Conservation (phyloP, 2,329 filamentous ascomycete genomes). For the Xylaria sp. region DNA sequence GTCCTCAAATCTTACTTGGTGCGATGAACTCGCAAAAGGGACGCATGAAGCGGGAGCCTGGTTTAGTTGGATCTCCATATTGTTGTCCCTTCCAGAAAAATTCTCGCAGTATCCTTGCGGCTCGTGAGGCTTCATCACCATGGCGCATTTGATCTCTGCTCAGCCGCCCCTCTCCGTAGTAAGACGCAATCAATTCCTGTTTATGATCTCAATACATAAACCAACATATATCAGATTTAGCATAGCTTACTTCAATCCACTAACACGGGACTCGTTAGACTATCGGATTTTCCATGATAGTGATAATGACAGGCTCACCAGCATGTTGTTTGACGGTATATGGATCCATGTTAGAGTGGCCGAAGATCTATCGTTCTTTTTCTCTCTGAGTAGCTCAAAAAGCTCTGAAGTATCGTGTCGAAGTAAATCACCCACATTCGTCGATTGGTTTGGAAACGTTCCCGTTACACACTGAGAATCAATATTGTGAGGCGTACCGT, state of each 20-base stretch:
- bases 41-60: constrained; percentile 34
- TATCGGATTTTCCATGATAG: not conserved
- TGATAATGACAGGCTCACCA: constrained; percentile 1
- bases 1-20: constrained; percentile 29
- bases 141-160: constrained; percentile 16
- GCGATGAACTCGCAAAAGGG: constrained; percentile 29
- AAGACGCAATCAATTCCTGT: constrained; percentile 25
- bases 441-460: constrained; percentile 29
- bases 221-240: not conserved
- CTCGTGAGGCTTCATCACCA: constrained; percentile 6
- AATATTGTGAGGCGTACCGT: constrained; percentile 14
- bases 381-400: not conserved
- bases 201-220: not conserved
- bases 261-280: constrained; percentile 8
- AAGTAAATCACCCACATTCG: constrained; percentile 9
- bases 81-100: constrained; percentile 30
- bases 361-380: not conserved
- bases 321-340: constrained; percentile 33
- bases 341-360: constrained; percentile 16
- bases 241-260: constrained; percentile 25
- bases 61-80: constrained; percentile 17
- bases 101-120: constrained; percentile 19
- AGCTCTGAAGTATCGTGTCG: not conserved
- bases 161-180: constrained; percentile 24
- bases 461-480: not conserved